Base-by-base conservation (phyloP, 345 rosid species). In the Aegle marmelos region DNA sequence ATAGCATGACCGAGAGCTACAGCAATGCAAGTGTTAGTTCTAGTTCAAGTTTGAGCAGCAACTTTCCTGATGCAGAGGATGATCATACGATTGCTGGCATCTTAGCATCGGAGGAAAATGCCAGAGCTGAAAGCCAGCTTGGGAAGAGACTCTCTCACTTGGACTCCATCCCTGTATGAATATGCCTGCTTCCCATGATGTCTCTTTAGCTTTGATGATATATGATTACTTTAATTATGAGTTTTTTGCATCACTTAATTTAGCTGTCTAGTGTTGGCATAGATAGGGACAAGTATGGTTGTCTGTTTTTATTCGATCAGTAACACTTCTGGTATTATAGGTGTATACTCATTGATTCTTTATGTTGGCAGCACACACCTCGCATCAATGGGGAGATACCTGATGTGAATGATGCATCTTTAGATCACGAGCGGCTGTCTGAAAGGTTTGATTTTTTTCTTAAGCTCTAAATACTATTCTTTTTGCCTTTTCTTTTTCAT, bases 361-460 rank as follows among this genome's bases (percentile, higher is more conserved):
- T 87, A 9, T 89, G 27, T 81, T 85, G 83, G 80, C 94, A 95
- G 99, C 99, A 86, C 81, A 93, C 94, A 56, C 99, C 99, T 54
- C 90, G 97, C 76, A 78, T 95, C 67, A 93, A 92, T 85, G 90
- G 89, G 61, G 76, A 86, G 80, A 92, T 93, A 77, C 98, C 99
- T 8, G 94, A 92, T 79, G 88, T 87, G 68, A 90, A 86, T 81
- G 96, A 95, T 81, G 99, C 99, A 80, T 86, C 90, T 74, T 82
- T 93, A 80, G 96, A 95, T 83, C 99, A 95, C 82, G 94, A 85
- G 82, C 89, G 93, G 22, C 90, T 95, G 59, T 95, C 96, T 85
- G 93, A 85, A 88, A 95, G 99, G 99, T 93, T 64, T 79, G 64
- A 75, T 76, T 75, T 73, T 73, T 77, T 19, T 62, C 75, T 63